Percentiles rank a stretch among this genome's conserved stretches.
Evolutionary conservation across 805 yeast genomes (phyloP).

Genomic region (Brettanomyces bruxellensis): DNA sequence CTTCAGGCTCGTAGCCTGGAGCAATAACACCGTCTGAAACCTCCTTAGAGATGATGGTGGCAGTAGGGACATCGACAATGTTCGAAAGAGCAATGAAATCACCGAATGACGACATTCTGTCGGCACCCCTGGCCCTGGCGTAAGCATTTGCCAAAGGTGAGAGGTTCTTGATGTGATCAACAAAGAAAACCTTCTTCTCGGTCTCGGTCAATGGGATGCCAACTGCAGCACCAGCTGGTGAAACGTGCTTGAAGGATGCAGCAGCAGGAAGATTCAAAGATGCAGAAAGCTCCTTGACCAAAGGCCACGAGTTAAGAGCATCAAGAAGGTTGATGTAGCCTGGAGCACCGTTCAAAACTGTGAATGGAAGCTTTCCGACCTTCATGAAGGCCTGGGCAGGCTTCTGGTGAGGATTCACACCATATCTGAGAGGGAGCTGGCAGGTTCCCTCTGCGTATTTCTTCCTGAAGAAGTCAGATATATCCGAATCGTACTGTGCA

Average conservation of each 20-base stretch:
- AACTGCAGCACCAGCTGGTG: slow-evolving; percentile 98
- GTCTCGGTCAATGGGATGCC: slow-evolving; percentile 86
- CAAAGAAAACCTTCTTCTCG: slow-evolving; percentile 94
- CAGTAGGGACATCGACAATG: slow-evolving; percentile 93
- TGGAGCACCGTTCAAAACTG: slow-evolving; percentile 90
- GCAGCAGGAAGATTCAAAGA: slow-evolving; percentile 96
- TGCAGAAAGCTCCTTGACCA: slow-evolving; percentile 93
- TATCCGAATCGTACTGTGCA: slow-evolving; percentile 93
- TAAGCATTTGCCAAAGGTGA: slow-evolving; percentile 97
- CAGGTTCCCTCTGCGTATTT: slow-evolving; percentile 84
- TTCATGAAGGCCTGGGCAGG: slow-evolving; percentile 96
- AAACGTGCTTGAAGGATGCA: slow-evolving; percentile 96
- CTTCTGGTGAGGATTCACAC: slow-evolving; percentile 98
- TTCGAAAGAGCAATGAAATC: slow-evolving; percentile 96
- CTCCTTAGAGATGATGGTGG: slow-evolving; percentile 93
- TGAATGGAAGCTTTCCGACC: slow-evolving; percentile 85
- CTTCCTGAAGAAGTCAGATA: slow-evolving; percentile 95
- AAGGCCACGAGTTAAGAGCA: slow-evolving; percentile 97
- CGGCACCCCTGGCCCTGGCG: slow-evolving; percentile 99
- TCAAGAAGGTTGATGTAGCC: slow-evolving; percentile 96
- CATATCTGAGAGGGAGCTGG: slow-evolving; percentile 93
- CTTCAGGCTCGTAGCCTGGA: slow-evolving; percentile 91
- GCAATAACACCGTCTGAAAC: slow-evolving; percentile 99
- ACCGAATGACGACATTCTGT: slow-evolving; percentile 98
- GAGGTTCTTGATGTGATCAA: slow-evolving; percentile 85